Evolutionary conservation across 2,329 filamentous ascomycete species (phyloP).

Genomic region (Xenoacremonium recifei): DNA sequence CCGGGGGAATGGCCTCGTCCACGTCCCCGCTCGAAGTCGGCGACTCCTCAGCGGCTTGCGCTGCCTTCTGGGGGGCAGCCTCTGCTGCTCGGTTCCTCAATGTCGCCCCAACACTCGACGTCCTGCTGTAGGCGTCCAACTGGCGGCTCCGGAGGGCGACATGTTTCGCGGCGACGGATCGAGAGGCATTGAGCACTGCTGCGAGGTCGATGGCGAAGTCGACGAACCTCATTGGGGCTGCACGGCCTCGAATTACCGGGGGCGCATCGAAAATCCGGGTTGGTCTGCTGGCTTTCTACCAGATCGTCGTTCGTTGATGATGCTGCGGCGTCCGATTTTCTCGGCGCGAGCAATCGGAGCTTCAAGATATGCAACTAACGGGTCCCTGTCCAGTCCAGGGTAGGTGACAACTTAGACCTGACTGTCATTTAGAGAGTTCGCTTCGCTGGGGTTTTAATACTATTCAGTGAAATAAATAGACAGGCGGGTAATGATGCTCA

Average conservation of each 20-base stretch:
- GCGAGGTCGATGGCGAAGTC: slow-evolving; percentile 68
- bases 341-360: too few relatives aligned
- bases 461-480: too few relatives aligned
- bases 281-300: slow-evolving; percentile 16
- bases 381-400: too few relatives aligned
- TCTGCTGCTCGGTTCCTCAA: slow-evolving; percentile 27
- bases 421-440: too few relatives aligned
- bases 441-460: too few relatives aligned
- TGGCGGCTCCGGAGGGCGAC: slow-evolving; percentile 55
- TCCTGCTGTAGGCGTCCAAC: slow-evolving; percentile 48
- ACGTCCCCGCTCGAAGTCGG: slow-evolving; percentile 1
- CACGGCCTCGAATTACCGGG: slow-evolving; percentile 19
- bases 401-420: too few relatives aligned
- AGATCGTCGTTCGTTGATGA: slow-evolving; percentile 12
- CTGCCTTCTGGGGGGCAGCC: slow-evolving; percentile 1
- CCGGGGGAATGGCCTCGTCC: slow-evolving; percentile 12
- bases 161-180: slow-evolving; percentile 64
- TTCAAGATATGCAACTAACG: slow-evolving; percentile 33
- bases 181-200: slow-evolving; percentile 67
- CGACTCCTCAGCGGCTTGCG: slow-evolving; percentile 2
- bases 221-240: slow-evolving; percentile 55
- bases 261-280: slow-evolving; percentile 20
- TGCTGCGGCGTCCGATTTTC: too few relatives aligned
- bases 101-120: slow-evolving; percentile 41
- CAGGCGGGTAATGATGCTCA: too few relatives aligned